These are phyloP conservation scores for Pseudotsuga menziesii DNA, from an alignment of 75 land plant genomes.

Conservation along the genomic window DNA sequence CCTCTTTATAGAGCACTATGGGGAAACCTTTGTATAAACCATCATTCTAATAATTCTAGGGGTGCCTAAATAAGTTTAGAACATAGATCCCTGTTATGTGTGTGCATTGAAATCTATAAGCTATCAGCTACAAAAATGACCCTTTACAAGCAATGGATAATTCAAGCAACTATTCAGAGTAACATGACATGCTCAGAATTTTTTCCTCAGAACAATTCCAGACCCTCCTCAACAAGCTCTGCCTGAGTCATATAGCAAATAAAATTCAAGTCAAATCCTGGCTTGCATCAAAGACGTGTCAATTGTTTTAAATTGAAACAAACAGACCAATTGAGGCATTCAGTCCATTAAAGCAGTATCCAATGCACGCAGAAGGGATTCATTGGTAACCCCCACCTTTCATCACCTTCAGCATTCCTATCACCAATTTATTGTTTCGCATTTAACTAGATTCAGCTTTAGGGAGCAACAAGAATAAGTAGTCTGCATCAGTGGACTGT, in stretches of 20 bases:
- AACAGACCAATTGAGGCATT: constrained; percentile 7
- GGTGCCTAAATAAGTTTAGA: too few relatives aligned
- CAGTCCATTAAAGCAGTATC: constrained; percentile 3
- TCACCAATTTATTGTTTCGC: neutral
- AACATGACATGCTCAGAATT: neutral
- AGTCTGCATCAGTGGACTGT: constrained; percentile 1
- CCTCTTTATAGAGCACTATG: neutral
- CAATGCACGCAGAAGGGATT: constrained; percentile 8
- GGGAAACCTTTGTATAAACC: too few relatives aligned
- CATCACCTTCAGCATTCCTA: neutral
- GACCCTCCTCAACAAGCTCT: neutral
- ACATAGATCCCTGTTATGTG: neutral
- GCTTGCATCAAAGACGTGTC: neutral
- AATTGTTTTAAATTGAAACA: constrained; percentile 9
- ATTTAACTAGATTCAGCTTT: constrained; percentile 6
- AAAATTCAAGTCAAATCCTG: neutral
- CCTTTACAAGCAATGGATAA: neutral
- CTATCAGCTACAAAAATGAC: neutral
- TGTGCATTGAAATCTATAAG: neutral
- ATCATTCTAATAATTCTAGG: too few relatives aligned
- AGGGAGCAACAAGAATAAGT: neutral
- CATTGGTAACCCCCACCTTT: constrained; percentile 12
- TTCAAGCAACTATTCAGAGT: neutral
- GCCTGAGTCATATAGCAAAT: neutral
- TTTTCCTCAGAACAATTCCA: constrained; percentile 6